These are phyloP conservation scores for Aegilops tauschii DNA, from an alignment of 176 grass and related monocot species.

Conservation along the genomic window DNA sequence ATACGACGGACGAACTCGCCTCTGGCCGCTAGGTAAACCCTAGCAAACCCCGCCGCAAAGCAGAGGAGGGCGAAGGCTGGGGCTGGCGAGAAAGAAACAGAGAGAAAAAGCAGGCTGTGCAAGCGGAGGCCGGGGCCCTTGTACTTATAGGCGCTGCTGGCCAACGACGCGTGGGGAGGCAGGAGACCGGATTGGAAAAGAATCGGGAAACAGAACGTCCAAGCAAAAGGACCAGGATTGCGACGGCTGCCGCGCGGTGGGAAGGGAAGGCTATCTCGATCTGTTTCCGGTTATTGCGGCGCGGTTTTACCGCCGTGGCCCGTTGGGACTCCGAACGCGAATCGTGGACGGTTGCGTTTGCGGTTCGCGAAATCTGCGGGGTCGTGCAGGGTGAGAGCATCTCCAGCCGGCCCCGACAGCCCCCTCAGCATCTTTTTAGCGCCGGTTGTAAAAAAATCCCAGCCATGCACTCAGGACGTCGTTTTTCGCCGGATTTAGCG, in stretches of 20 bases:
- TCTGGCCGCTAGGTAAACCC: neutral
- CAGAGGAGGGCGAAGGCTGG: no score
- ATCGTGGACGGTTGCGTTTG: neutral
- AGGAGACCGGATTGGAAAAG: neutral
- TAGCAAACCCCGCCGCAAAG: neutral
- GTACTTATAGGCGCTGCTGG: neutral
- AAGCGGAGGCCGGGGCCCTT: neutral
- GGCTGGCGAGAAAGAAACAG: neutral
- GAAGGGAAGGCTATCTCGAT: neutral
- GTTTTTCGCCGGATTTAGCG: no score
- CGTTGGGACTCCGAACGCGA: neutral
- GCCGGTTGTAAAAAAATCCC: no score
- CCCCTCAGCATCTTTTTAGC: no score
- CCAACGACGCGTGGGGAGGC: neutral
- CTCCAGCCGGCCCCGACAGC: no score
- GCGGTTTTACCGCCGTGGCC: neutral
- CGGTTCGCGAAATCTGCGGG: neutral
- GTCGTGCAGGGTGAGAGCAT: neutral
- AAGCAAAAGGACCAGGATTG: neutral
- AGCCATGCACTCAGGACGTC: no score
- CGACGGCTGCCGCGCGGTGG: neutral
- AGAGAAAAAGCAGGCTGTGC: neutral
- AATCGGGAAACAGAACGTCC: neutral
- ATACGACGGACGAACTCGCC: neutral
- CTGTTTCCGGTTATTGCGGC: neutral